Evolutionary conservation across 1,139 yeast species (phyloP).

Genomic region (Yamadazyma jaroonii): DNA sequence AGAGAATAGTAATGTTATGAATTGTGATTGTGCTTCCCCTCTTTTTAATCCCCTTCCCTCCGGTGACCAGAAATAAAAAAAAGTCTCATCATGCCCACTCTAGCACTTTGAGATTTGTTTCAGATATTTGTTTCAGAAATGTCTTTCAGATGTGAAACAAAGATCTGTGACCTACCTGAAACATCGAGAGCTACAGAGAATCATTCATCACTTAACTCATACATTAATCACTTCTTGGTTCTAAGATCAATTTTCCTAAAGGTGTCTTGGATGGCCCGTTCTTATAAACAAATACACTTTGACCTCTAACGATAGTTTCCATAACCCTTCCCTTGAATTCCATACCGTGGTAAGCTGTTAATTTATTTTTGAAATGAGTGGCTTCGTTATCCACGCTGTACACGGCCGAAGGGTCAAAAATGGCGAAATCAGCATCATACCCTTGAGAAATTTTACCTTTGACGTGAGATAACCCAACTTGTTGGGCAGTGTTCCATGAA

Average conservation of each 20-base stretch:
- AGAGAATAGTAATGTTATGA: too few species aligned
- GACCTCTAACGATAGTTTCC: constrained; percentile 78
- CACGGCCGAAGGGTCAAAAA: constrained; percentile 64
- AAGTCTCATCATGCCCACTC: too few species aligned
- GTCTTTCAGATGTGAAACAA: too few species aligned
- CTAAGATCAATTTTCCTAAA: constrained; percentile 57
- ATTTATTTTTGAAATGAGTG: constrained; percentile 75
- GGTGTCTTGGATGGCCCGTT: constrained; percentile 58
- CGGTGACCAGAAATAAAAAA: too few species aligned
- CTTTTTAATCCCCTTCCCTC: too few species aligned
- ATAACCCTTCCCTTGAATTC: constrained; percentile 67
- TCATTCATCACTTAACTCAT: too few species aligned
- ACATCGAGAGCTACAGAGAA: too few species aligned
- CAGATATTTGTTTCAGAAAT: too few species aligned
- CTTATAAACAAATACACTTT: constrained; percentile 55
- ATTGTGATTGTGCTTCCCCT: too few species aligned
- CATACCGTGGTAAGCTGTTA: constrained; percentile 81
- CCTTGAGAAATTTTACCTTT: constrained; percentile 77
- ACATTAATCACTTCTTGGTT: constrained; percentile 37
- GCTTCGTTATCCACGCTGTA: constrained; percentile 58
- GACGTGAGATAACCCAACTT: constrained; percentile 68
- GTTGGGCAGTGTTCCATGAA: constrained; percentile 77
- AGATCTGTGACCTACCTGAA: too few species aligned
- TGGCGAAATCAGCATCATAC: constrained; percentile 81
- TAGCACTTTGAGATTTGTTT: too few species aligned